These are phyloP conservation scores for Aspergillus floridensis DNA, from an alignment of 2,329 filamentous ascomycete species.

Conservation along the genomic window DNA sequence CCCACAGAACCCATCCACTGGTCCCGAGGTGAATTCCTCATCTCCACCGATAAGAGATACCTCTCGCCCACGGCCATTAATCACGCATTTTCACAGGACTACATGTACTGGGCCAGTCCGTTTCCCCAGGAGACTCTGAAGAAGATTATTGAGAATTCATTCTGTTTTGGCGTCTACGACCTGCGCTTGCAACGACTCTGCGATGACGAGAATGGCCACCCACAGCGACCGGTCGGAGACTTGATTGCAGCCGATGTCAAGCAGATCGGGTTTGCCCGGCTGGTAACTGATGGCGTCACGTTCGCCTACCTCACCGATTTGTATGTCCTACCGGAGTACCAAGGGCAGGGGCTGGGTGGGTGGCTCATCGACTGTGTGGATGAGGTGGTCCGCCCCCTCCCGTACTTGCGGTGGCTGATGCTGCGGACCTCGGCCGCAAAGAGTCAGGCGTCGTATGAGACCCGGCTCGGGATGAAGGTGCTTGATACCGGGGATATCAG, in stretches of 20 bases:
- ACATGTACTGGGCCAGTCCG: slow-evolving; percentile 61
- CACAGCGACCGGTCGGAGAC: slow-evolving; percentile 8
- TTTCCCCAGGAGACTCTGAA: slow-evolving; percentile 50
- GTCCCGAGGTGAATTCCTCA: background rate
- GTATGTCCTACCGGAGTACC: slow-evolving; percentile 60
- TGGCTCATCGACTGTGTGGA: slow-evolving; percentile 64
- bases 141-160: slow-evolving; percentile 56
- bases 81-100: slow-evolving; percentile 54
- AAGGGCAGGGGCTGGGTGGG: slow-evolving; percentile 60
- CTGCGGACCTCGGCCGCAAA: slow-evolving; percentile 36
- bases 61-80: slow-evolving; percentile 57
- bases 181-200: background rate
- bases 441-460: slow-evolving; percentile 21
- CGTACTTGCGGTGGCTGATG: slow-evolving; percentile 59
- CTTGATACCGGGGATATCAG: slow-evolving; percentile 17
- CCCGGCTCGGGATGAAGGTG: slow-evolving; percentile 24
- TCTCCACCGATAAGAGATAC: slow-evolving; percentile 57
- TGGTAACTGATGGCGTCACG: slow-evolving; percentile 69
- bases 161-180: slow-evolving; percentile 60
- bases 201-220: background rate
- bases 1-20: background rate
- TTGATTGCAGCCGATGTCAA: slow-evolving; percentile 20
- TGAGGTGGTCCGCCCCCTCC: slow-evolving; percentile 57
- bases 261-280: slow-evolving; percentile 59
- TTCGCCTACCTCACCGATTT: slow-evolving; percentile 70